Base-by-base conservation (phyloP, 768 basidiomycete species). In the Boletus subcaerulescens region DNA sequence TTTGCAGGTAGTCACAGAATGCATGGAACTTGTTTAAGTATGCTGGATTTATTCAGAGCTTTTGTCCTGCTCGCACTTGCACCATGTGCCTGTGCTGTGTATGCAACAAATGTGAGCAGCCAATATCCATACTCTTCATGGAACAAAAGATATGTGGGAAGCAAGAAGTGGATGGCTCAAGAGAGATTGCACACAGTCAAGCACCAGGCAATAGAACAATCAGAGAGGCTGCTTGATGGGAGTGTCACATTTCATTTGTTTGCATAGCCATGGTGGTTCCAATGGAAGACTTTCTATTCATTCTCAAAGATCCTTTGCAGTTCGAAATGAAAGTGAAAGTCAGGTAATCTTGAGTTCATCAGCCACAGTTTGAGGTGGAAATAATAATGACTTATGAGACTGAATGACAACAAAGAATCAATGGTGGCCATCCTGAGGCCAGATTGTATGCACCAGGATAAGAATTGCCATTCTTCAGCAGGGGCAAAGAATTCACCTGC, bases 181-280 rank as follows among this genome's bases (percentile, higher is more conserved):
- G 24, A 24, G 24, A 24, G 24, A 24, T 24, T 24, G 24, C 24
- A 74, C 9, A 22, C 68, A 74, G 13, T 73, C 56, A 5, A 74
- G 29, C 6, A 62, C 47, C 47, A 66, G 54, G 11, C 58, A 56
- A 57, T 74, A 74, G 53, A 59, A 72, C 3, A 75, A 53, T 17
- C 44, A 8, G n/a, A 70, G 10, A 0, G 55, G 53, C 1, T 57
- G 59, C 36, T 71, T 73, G 14, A 66, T 69, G 24, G 24, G 24
- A 24, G 24, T 0, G 5, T 24, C 24, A 24, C 24, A 24, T 24
- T 24, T 24, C 24, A 57, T 1, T 2, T 0, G 1, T 20, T 57
- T 31, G n/a, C 48, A 57, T 3, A 50, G 22, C 48, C 56, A 57
- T 1, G n/a, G 22, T 1, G 20, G 48, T 22, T 44, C 56, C 0